Evolutionary conservation across 2,329 filamentous ascomycete genomes (phyloP).

Genomic region (Whalleya microplaca): DNA sequence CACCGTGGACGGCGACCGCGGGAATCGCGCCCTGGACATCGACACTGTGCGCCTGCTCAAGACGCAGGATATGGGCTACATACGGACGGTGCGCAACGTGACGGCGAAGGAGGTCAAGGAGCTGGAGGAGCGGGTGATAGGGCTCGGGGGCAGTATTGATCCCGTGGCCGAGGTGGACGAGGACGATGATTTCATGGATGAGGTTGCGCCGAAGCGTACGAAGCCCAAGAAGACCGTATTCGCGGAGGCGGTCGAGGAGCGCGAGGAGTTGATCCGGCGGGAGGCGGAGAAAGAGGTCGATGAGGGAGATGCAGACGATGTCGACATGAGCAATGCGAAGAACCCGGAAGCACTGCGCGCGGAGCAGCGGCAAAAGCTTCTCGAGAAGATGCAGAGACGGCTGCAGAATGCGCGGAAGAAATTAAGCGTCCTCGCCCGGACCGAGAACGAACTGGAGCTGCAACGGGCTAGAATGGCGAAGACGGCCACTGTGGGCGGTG

Average conservation of each 20-base stretch:
- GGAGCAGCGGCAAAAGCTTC: constrained; percentile 46
- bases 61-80: constrained; percentile 69
- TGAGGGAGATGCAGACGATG: constrained; percentile 31
- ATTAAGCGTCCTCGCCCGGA: constrained; percentile 56
- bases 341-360: constrained; percentile 40
- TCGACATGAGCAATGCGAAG: constrained; percentile 40
- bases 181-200: constrained; percentile 35
- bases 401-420: constrained; percentile 57
- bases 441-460: constrained; percentile 60
- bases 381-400: constrained; percentile 50
- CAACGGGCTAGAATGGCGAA: constrained; percentile 68
- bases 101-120: constrained; percentile 59
- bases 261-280: constrained; percentile 34
- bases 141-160: constrained; percentile 43
- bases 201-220: constrained; percentile 17
- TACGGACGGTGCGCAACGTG: constrained; percentile 65
- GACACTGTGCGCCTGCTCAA: constrained; percentile 67
- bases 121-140: constrained; percentile 58
- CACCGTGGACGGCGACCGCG: constrained; percentile 60
- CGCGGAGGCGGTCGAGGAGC: constrained; percentile 44
- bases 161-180: constrained; percentile 33
- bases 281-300: constrained; percentile 20
- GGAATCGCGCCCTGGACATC: constrained; percentile 57
- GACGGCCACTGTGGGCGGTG: constrained; percentile 61
- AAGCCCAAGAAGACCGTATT: constrained; percentile 57